Evolutionary conservation across 139 green algal genomes (phyloP).

Genomic region (Picochlorum sp.): DNA sequence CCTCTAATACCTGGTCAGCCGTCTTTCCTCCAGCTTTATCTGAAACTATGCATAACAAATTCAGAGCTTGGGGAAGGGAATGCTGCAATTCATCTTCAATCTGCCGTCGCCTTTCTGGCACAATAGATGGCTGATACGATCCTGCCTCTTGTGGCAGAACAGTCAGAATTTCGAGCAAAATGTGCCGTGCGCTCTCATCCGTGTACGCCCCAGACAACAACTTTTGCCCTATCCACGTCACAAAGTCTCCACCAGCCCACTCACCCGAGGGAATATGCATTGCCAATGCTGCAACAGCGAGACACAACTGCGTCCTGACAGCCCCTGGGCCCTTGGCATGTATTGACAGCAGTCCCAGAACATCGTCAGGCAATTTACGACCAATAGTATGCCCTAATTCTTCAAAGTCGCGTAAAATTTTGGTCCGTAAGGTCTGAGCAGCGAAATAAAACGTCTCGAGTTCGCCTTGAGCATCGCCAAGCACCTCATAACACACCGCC

Average conservation of each 20-base stretch:
- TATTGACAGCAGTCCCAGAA: slow-evolving; percentile 66
- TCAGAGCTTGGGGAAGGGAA: slow-evolving; percentile 33
- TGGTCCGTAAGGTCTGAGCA: slow-evolving; percentile 82
- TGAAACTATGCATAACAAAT: slow-evolving; percentile 52
- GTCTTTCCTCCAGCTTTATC: background rate
- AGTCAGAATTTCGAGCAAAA: slow-evolving; percentile 79
- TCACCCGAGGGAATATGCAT: slow-evolving; percentile 54
- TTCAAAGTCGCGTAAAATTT: slow-evolving; percentile 87
- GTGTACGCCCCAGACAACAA: slow-evolving; percentile 26
- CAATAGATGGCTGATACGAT: slow-evolving; percentile 56
- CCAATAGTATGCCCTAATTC: slow-evolving; percentile 63
- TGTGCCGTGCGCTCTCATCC: slow-evolving; percentile 34
- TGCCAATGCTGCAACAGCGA: slow-evolving; percentile 69
- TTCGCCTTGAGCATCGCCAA: slow-evolving; percentile 51
- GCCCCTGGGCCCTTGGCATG: slow-evolving; percentile 36
- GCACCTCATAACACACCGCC: slow-evolving; percentile 56
- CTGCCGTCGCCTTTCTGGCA: slow-evolving; percentile 64
- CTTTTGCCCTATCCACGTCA: slow-evolving; percentile 32
- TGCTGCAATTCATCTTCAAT: slow-evolving; percentile 53
- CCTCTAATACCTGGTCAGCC: slow-evolving; percentile 45
- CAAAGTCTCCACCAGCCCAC: slow-evolving; percentile 43
- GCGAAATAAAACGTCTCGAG: slow-evolving; percentile 80
- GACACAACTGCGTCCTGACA: slow-evolving; percentile 80
- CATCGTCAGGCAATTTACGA: slow-evolving; percentile 52
- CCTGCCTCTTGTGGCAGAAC: slow-evolving; percentile 79